Evolutionary conservation across 164 flowering plant genomes (phyloP).

Genomic region (Tinospora cordifolia): DNA sequence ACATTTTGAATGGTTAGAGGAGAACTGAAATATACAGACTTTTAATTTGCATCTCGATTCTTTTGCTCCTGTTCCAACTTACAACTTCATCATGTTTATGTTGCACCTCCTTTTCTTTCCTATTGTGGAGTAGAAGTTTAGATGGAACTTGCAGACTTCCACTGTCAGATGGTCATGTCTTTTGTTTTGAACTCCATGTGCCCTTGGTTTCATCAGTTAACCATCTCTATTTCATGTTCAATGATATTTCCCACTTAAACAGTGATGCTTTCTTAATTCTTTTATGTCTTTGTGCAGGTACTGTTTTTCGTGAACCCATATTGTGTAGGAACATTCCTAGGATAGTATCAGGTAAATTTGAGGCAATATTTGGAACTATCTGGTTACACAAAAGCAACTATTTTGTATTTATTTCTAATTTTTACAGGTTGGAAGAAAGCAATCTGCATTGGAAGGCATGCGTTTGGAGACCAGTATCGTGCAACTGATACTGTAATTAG

Average conservation of each 20-base stretch:
- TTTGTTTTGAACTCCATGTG: too few relatives aligned
- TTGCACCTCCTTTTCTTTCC: too few relatives aligned
- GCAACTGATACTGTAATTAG: slow-evolving; percentile 75
- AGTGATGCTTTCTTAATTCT: background rate
- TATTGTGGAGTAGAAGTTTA: too few relatives aligned
- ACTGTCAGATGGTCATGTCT: too few relatives aligned
- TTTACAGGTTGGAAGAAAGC: slow-evolving; percentile 87
- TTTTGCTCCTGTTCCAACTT: too few relatives aligned
- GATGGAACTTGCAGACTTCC: too few relatives aligned
- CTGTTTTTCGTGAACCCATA: slow-evolving; percentile 97
- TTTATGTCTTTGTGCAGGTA: slow-evolving; percentile 44
- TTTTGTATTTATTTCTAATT: slow-evolving; percentile 6
- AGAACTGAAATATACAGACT: too few relatives aligned
- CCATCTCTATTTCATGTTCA: too few relatives aligned
- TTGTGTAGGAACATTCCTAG: slow-evolving; percentile 81
- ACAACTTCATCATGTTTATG: too few relatives aligned
- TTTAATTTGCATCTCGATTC: too few relatives aligned
- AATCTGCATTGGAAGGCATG: slow-evolving; percentile 98
- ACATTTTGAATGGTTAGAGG: slow-evolving; percentile 57
- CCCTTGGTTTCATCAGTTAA: too few relatives aligned
- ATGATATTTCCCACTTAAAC: too few relatives aligned
- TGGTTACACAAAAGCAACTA: background rate
- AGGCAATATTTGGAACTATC: background rate
- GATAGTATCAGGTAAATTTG: slow-evolving; percentile 61
- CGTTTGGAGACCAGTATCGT: slow-evolving; percentile 98